Evolutionary conservation across 768 basidiomycete species (phyloP).

Genomic region (Termitomyces sp.): DNA sequence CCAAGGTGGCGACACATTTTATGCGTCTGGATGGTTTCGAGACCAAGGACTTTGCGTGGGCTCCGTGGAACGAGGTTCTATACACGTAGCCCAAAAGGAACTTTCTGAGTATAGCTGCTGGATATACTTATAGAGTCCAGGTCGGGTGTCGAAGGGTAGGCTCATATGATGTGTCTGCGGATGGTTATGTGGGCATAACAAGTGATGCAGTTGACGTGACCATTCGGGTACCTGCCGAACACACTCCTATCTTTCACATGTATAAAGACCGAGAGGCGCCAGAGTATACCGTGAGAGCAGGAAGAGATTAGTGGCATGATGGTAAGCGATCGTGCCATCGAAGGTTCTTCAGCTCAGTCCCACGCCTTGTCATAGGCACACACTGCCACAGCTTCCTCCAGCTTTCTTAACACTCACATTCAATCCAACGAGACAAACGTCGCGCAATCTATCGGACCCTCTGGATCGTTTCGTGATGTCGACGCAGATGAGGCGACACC

Average conservation of each 20-base stretch:
- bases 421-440: not conserved
- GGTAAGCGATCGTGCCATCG: not conserved
- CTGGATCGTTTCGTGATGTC: too few species aligned
- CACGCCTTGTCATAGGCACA: not conserved
- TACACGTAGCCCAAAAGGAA: not conserved
- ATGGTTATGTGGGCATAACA: not conserved
- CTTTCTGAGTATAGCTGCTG: not conserved
- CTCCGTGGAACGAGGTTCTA: not conserved
- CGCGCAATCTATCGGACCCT: not conserved
- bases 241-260: not conserved
- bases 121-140: not conserved
- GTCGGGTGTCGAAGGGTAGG: not conserved
- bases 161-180: not conserved
- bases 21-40: not conserved
- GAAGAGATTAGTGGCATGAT: not conserved
- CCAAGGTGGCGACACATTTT: not conserved
- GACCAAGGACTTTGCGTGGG: not conserved
- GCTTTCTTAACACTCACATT: not conserved
- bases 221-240: not conserved
- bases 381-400: not conserved
- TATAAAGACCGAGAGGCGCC: not conserved
- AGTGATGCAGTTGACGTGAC: not conserved
- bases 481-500: constrained; percentile 49
- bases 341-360: not conserved
- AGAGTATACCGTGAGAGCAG: not conserved